Percentiles rank a stretch among this genome's conserved stretches.
Evolutionary conservation across 768 basidiomycete genomes (phyloP).

Genomic region (Auriscalpium vulgare): DNA sequence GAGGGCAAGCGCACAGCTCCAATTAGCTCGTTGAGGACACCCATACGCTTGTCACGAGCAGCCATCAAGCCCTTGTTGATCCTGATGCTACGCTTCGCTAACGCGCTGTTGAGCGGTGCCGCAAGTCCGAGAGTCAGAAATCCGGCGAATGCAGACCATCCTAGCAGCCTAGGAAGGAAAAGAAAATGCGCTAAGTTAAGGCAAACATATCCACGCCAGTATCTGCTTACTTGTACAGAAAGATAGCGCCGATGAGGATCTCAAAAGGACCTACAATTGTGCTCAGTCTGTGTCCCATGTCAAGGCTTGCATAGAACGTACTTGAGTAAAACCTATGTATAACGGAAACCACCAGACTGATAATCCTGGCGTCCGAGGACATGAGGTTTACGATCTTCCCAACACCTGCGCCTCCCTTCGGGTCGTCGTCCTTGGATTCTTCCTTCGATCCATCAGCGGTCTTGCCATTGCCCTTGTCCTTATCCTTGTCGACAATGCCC

Average conservation of each 20-base stretch:
- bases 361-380: constrained; percentile 65
- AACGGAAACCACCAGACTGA: constrained; percentile 46
- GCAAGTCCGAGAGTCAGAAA: constrained; percentile 58
- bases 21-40: constrained; percentile 70
- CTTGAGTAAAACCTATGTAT: constrained; percentile 65
- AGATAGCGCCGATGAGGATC: constrained; percentile 59
- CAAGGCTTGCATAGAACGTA: constrained; percentile 18
- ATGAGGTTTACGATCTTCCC: constrained; percentile 90
- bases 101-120: constrained; percentile 64
- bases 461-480: constrained; percentile 19
- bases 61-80: constrained; percentile 52
- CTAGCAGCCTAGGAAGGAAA: constrained; percentile 42
- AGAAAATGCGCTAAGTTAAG: too few relatives aligned
- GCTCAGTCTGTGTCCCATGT: not conserved
- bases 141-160: constrained; percentile 67
- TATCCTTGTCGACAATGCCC: constrained; percentile 50
- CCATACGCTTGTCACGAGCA: constrained; percentile 72
- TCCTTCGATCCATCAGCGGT: constrained; percentile 5
- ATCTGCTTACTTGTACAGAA: constrained; percentile 63
- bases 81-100: constrained; percentile 51
- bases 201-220: not conserved
- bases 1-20: constrained; percentile 34
- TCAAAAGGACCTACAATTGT: constrained; percentile 54
- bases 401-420: constrained; percentile 72
- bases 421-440: constrained; percentile 33